Percentiles rank a stretch among this genome's conserved stretches.
phyloP scores from a whole-genome alignment of 495 filamentous ascomycete genomes.

The Talaromyces liani region DNA sequence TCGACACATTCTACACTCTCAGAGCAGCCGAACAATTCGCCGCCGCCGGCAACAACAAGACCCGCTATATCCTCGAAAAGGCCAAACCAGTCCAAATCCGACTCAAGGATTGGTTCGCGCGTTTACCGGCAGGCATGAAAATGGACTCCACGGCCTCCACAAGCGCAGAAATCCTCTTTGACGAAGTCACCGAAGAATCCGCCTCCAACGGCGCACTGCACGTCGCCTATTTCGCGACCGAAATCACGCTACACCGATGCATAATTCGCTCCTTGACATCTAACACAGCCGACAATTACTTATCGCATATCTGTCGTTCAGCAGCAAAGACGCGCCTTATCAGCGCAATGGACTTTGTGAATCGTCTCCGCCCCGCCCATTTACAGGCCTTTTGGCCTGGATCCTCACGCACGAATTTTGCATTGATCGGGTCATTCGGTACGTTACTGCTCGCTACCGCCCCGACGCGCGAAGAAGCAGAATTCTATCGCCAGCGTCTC shows the following conservation, averaged over 20 bases:
- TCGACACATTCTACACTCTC: constrained; percentile 54
- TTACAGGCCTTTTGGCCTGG: constrained; percentile 52
- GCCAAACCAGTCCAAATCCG: constrained; percentile 55
- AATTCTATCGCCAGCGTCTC: constrained; percentile 84
- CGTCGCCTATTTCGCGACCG: constrained; percentile 53
- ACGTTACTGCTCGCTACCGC: constrained; percentile 78
- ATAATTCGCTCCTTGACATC: constrained; percentile 47
- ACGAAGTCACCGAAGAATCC: constrained; percentile 32
- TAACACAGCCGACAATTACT: constrained; percentile 41
- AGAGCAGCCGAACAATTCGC: constrained; percentile 46
- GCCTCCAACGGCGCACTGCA: constrained; percentile 48
- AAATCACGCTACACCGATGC: constrained; percentile 54
- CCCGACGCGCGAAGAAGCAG: constrained; percentile 80
- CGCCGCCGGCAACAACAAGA: constrained; percentile 39
- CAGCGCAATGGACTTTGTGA: constrained; percentile 52
- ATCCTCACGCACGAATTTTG: constrained; percentile 45
- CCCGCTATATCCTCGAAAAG: constrained; percentile 48
- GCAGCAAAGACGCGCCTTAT: constrained; percentile 58
- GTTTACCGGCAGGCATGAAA: constrained; percentile 19
- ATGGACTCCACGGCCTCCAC: constrained; percentile 7
- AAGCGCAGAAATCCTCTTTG: constrained; percentile 19
- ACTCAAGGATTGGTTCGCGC: constrained; percentile 52
- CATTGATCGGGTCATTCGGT: constrained; percentile 48
- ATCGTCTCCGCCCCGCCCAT: constrained; percentile 45
- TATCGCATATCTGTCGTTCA: constrained; percentile 90